Percentiles rank a stretch among this genome's conserved stretches.
Conservation (phyloP, 192 early-diverging fungal species). For the Entrophospora sp. region DNA sequence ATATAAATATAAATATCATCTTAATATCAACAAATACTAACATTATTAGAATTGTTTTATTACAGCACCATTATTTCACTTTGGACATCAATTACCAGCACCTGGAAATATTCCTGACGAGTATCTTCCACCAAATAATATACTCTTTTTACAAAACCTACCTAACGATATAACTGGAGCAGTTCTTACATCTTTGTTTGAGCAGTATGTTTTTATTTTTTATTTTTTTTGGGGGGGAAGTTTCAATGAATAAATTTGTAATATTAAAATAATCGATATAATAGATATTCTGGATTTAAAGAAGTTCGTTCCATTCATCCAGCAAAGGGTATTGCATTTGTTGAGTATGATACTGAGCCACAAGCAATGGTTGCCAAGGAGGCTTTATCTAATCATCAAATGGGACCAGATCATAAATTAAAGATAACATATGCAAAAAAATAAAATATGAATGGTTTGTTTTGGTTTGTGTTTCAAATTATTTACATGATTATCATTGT, state of each 20-base stretch:
- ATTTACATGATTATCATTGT: too few species aligned
- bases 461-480: too few species aligned
- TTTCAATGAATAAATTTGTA: too few species aligned
- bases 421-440: conserved; percentile 83
- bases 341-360: conserved; percentile 85
- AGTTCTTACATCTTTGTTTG: conserved; percentile 60
- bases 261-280: neutral
- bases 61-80: conserved; percentile 8
- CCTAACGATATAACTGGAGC: conserved; percentile 60
- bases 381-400: conserved; percentile 53
- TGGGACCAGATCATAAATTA: conserved; percentile 59
- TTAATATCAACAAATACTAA: neutral
- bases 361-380: conserved; percentile 74
- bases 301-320: conserved; percentile 92
- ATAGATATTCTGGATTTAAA: conserved; percentile 76
- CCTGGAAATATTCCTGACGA: conserved; percentile 53
- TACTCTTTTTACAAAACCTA: conserved; percentile 88
- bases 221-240: neutral
- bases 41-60: too few species aligned
- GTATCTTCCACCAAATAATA: conserved; percentile 80
- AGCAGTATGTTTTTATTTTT: conserved; percentile 44
- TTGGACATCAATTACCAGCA: conserved; percentile 22
- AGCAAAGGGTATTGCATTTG: conserved; percentile 91
- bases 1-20: neutral
- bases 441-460: conserved; percentile 23